Conservation (phyloP, 106 monocot genomes). For the Alisma plantagoaquatica region DNA sequence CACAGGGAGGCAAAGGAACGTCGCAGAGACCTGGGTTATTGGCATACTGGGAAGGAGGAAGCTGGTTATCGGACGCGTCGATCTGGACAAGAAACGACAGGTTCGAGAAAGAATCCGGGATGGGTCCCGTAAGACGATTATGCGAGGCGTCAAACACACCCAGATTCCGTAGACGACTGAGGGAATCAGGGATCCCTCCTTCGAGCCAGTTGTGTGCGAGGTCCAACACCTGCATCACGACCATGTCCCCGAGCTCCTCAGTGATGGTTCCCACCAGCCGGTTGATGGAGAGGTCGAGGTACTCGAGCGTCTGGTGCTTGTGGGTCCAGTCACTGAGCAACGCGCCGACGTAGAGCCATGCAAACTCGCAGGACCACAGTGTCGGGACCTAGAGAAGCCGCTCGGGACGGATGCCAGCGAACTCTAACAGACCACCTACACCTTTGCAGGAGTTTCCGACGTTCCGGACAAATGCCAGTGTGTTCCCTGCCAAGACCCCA, state of each 20-base stretch:
- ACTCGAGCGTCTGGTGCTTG: constrained; percentile 80
- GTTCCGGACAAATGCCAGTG: constrained; percentile 57
- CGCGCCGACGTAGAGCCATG: constrained; percentile 66
- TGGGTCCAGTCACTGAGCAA: constrained; percentile 66
- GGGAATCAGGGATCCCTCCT: constrained; percentile 50
- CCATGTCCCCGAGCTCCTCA: constrained; percentile 54
- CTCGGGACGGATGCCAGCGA: constrained; percentile 70
- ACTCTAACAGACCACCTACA: constrained; percentile 59
- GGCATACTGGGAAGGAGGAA: constrained; percentile 61
- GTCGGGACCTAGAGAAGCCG: constrained; percentile 14
- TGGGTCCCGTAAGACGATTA: constrained; percentile 44
- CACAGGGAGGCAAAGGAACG: constrained; percentile 54
- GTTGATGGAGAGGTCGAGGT: constrained; percentile 76
- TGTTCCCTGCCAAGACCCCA: constrained; percentile 58
- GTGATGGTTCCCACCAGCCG: constrained; percentile 40
- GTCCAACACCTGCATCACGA: constrained; percentile 67
- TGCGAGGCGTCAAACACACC: constrained; percentile 79
- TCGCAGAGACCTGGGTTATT: constrained; percentile 75
- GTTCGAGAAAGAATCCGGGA: constrained; percentile 79
- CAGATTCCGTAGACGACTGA: constrained; percentile 51
- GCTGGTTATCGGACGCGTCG: constrained; percentile 46
- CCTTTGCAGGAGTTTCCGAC: constrained; percentile 58
- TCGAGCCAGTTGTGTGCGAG: constrained; percentile 55
- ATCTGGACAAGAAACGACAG: constrained; percentile 88
- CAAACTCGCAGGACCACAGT: constrained; percentile 58